A percentile compares a stretch with the other conserved stretches of the same genome.
phyloP scores from a whole-genome alignment of 1,139 yeast genomes.

The Nakaseomyces glabratus region DNA sequence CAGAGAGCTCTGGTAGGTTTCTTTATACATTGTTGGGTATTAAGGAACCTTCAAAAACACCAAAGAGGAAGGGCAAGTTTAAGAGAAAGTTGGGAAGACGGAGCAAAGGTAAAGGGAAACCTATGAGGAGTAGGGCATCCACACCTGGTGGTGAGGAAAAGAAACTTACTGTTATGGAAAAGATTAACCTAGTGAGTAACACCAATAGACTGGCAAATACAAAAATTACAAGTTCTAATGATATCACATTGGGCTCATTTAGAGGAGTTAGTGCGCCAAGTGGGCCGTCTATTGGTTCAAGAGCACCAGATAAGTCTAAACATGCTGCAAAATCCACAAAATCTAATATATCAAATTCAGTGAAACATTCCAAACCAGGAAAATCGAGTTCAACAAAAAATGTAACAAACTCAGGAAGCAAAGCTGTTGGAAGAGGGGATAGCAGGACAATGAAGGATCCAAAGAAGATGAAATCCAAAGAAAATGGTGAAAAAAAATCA shows the following conservation, averaged over 20 bases:
- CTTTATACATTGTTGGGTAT: constrained; percentile 43
- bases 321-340: too few species aligned
- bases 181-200: constrained; percentile 22
- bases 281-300: too few species aligned
- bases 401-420: too few species aligned
- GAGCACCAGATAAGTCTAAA: too few species aligned
- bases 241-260: constrained; percentile 29
- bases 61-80: constrained; percentile 12
- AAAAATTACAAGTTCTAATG: constrained; percentile 24
- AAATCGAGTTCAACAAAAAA: too few species aligned
- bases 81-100: constrained; percentile 29
- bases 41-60: constrained; percentile 32
- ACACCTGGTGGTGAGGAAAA: constrained; percentile 14
- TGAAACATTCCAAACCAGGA: too few species aligned
- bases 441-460: too few species aligned
- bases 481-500: too few species aligned
- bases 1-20: constrained; percentile 43
- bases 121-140: constrained; percentile 5
- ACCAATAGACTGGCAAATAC: constrained; percentile 23
- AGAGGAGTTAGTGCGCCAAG: constrained; percentile 8
- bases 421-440: too few species aligned
- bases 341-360: too few species aligned
- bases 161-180: constrained; percentile 21
- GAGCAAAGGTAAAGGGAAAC: constrained; percentile 22
- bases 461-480: too few species aligned